These are phyloP conservation scores for Penicillium verhagenii DNA, from an alignment of 495 filamentous ascomycete species.

Conservation along the genomic window DNA sequence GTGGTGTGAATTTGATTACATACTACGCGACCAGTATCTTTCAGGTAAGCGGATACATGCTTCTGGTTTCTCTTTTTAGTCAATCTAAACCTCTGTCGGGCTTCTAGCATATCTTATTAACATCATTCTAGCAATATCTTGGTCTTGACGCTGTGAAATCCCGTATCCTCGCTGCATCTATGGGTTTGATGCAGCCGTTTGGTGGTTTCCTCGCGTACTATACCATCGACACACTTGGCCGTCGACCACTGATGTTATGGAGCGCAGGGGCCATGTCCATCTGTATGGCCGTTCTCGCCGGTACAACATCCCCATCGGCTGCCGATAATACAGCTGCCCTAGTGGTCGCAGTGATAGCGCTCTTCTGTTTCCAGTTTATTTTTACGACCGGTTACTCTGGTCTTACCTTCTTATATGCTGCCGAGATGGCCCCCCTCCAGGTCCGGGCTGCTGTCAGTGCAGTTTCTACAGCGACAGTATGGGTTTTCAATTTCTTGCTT, in stretches of 20 bases:
- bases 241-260: slow-evolving; percentile 62
- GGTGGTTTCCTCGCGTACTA: slow-evolving; percentile 74
- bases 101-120: not conserved
- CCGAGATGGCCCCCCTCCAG: slow-evolving; percentile 67
- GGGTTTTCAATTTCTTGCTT: slow-evolving; percentile 55
- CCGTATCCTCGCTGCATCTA: slow-evolving; percentile 72
- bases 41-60: slow-evolving; percentile 1
- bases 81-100: no score
- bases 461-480: slow-evolving; percentile 62
- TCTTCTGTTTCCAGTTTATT: slow-evolving; percentile 44
- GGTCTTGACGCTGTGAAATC: slow-evolving; percentile 71
- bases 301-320: slow-evolving; percentile 41
- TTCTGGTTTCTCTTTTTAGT: not conserved
- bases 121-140: slow-evolving; percentile 47
- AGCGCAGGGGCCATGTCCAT: slow-evolving; percentile 53
- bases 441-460: slow-evolving; percentile 67
- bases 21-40: slow-evolving; percentile 62
- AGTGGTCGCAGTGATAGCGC: slow-evolving; percentile 39
- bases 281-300: slow-evolving; percentile 57
- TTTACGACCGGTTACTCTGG: slow-evolving; percentile 61
- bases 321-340: slow-evolving; percentile 32
- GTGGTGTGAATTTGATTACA: slow-evolving; percentile 59
- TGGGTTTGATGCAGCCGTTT: slow-evolving; percentile 72
- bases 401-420: slow-evolving; percentile 63
- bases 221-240: slow-evolving; percentile 70